Evolutionary conservation across 139 green algal species (phyloP), one percentile per base, ranked within the genome.

Genomic region (Desmodesmus armatus): DNA sequence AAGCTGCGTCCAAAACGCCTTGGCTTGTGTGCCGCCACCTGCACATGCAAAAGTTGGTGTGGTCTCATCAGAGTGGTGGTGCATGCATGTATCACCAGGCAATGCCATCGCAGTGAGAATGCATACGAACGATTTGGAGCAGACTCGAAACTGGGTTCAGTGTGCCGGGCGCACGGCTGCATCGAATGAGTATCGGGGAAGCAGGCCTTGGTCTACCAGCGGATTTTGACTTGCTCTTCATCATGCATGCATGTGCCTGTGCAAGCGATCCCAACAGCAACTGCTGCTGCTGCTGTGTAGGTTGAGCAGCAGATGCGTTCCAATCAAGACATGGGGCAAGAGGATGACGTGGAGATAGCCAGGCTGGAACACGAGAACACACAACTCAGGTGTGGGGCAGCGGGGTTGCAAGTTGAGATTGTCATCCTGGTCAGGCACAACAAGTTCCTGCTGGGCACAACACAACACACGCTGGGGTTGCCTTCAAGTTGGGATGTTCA

Each of bases 181-280:
- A 31, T 5, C 21, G 27, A 19, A 27, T 65, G 21, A 31, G 55
- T 9, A 65, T 65, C 5, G 55, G 6, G 40, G 63, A 13, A 19
- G 63, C 31, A n/a, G 63, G n/a, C 23, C 5, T 9, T 40, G 63
- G n/a, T 21, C 21, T 21, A n/a, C 21, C 27, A 35, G 69, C 27
- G 21, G 69, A 15, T 53, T 35, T 27, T 25, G 35, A 2, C 40
- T 19, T 15, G 9, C 13, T 11, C 2, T 1, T 43, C 27, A 62
- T 79, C 21, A 13, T 60, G 41, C 9, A 55, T 0, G 88, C 90
- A 35, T 93, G 87, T 2, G 55, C 72, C 19, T 55, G 85, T 21
- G 86, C 74, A 33, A 92, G 78, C 91, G 89, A 93, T 5, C 41
- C 23, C 87, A 85, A 91, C 4, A 35, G 33, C 1, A 29, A 25